These are phyloP conservation scores for Plasmodium adleri DNA, from an alignment of 169 alveolate species.

Conservation along the genomic window DNA sequence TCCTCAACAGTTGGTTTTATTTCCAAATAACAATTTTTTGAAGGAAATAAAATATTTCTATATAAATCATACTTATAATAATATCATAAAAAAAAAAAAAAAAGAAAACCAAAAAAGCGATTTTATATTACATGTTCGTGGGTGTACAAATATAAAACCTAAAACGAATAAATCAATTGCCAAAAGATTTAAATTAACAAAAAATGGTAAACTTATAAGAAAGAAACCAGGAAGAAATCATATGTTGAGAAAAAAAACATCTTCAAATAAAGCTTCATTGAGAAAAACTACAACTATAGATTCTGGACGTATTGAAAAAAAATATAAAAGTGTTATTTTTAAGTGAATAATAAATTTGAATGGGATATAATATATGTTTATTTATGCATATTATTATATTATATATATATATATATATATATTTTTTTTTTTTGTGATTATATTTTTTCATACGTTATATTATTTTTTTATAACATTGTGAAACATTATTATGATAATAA, in stretches of 20 bases:
- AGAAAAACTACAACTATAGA: conserved; percentile 61
- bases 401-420: neutral
- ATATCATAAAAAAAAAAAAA: neutral
- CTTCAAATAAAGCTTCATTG: conserved; percentile 45
- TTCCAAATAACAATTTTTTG: too few species aligned
- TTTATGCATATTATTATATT: neutral
- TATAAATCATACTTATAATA: too few species aligned
- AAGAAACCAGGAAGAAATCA: conserved; percentile 86
- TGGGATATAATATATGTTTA: neutral
- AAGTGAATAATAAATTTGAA: neutral
- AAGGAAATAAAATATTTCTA: too few species aligned
- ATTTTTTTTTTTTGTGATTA: neutral
- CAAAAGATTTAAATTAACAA: conserved; percentile 88
- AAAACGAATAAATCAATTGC: conserved; percentile 89
- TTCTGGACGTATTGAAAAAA: conserved; percentile 22
- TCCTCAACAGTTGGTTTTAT: too few species aligned
- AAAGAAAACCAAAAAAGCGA: neutral
- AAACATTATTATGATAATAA: too few species aligned
- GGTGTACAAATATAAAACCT: conserved; percentile 84
- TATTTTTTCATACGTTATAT: neutral
- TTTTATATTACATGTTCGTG: conserved; percentile 68
- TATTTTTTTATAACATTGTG: too few species aligned
- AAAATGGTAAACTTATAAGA: conserved; percentile 88
- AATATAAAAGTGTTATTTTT: conserved; percentile 63
- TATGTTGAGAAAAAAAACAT: conserved; percentile 75